Base-by-base conservation (phyloP, 257 asterid species). In the Capsicum rhomboideum region DNA sequence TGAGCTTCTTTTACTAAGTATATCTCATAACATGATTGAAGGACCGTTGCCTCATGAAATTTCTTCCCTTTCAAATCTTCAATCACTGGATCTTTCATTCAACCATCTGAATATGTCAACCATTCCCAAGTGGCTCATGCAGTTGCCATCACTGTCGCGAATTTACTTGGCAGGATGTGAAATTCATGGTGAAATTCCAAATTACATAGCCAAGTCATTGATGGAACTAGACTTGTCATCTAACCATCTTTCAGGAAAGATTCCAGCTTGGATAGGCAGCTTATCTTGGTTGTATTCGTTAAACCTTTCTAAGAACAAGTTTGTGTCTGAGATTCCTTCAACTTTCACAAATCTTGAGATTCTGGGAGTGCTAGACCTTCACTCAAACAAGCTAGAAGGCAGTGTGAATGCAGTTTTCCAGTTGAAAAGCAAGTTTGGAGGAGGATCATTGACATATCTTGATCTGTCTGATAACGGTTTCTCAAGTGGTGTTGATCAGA, bases 111-210 rank as follows among this genome's bases (percentile, higher is more conserved):
- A 88, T 14, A 84, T 91, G 20, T 86, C 90, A 10, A 83, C 83
- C 83, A 84, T 93, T 78, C 96, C 96, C 0, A 52, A 83, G n/a
- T 90, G 94, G 97, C 78, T 93, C 16, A 56, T 87, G 44, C 87
- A 85, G 34, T 68, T 92, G 83, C 92, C 95, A 6, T 91, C 93
- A 0, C 58, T 92, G 81, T 80, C 87, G 23, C 72, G 29, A 49
- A 46, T 93, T 58, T 83, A 85, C 87, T 79, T 93, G 79, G 94
- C 92, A 0, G 92, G 95, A 75, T 91, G 96, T 87, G 90, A 85
- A 34, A 89, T 93, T 72, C 78, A 66, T 49, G 96, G 93, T 2
- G 89, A 44, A 82, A 34, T 93, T 80, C 82, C 89, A 0, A 90
- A 87, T 61, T 86, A 90, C 84, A 53, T 89, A 13, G 63, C 87